These are phyloP conservation scores for Protomyces gravidus DNA, from an alignment of 1,139 yeast genomes.

Conservation along the genomic window DNA sequence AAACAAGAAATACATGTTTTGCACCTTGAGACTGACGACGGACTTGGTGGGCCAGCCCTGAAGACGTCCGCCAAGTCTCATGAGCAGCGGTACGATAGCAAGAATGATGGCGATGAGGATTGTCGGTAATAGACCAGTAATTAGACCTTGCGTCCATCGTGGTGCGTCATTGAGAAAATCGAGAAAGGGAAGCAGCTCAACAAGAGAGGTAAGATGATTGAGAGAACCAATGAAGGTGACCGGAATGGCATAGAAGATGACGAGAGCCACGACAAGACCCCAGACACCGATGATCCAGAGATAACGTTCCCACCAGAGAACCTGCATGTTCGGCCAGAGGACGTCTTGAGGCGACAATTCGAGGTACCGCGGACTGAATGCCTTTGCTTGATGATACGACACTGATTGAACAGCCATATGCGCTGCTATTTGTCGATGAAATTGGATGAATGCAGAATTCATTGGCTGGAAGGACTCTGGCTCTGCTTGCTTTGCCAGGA, in stretches of 20 bases:
- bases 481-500: conserved; percentile 37
- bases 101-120: conserved; percentile 74
- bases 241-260: conserved; percentile 91
- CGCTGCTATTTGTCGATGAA: conserved; percentile 79
- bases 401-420: conserved; percentile 78
- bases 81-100: conserved; percentile 76
- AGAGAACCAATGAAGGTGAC: conserved; percentile 93
- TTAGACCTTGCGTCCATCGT: conserved; percentile 67
- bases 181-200: conserved; percentile 63
- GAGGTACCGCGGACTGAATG: conserved; percentile 56
- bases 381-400: conserved; percentile 62
- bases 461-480: conserved; percentile 52
- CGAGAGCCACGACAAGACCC: conserved; percentile 53
- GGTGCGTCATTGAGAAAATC: conserved; percentile 54
- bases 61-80: conserved; percentile 53
- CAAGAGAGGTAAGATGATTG: conserved; percentile 73
- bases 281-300: conserved; percentile 50
- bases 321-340: conserved; percentile 78
- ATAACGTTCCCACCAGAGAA: conserved; percentile 80
- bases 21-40: conserved; percentile 73
- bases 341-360: conserved; percentile 77
- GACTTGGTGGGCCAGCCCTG: conserved; percentile 70
- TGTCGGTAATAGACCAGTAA: conserved; percentile 84
- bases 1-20: conserved; percentile 81
- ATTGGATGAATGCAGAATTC: conserved; percentile 75